A percentile compares a stretch with the other conserved stretches of the same genome.
phyloP scores from a whole-genome alignment of 2,329 filamentous ascomycete genomes.

The Fusarium nematophilum region DNA sequence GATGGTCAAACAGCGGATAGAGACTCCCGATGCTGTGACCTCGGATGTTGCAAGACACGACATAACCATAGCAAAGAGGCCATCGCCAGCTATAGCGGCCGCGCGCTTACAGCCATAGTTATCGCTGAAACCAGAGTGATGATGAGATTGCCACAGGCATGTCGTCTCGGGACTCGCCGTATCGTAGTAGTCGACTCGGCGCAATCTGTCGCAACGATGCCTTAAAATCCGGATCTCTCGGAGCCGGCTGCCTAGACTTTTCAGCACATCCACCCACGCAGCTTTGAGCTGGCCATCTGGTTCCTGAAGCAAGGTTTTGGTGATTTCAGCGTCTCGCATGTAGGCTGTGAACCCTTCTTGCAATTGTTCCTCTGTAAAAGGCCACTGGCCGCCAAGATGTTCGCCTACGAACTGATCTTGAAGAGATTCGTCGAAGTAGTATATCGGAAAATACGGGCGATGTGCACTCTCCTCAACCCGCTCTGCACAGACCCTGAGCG shows the following conservation, averaged over 20 bases:
- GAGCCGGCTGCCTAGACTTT: neutral
- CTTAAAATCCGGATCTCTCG: neutral
- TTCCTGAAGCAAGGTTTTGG: neutral
- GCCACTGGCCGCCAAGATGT: conserved; percentile 4
- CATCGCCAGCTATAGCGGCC: neutral
- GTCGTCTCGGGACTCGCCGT: neutral
- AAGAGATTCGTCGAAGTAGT: neutral
- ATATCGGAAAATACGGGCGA: neutral
- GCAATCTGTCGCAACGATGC: neutral
- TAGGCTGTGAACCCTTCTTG: neutral
- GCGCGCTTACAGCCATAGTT: neutral
- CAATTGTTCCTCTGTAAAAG: neutral
- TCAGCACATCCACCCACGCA: neutral
- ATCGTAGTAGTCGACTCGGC: neutral
- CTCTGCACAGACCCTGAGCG: neutral
- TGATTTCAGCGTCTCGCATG: neutral
- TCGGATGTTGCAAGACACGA: conserved; percentile 1
- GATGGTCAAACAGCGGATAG: neutral
- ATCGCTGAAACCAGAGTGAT: neutral
- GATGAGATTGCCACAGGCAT: neutral
- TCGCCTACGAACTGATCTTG: neutral
- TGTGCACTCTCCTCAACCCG: neutral
- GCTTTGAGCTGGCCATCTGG: neutral
- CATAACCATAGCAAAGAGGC: neutral
- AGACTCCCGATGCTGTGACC: neutral